phyloP scores from a whole-genome alignment of 2,329 filamentous ascomycete genomes.

The Trichoderma sp. region DNA sequence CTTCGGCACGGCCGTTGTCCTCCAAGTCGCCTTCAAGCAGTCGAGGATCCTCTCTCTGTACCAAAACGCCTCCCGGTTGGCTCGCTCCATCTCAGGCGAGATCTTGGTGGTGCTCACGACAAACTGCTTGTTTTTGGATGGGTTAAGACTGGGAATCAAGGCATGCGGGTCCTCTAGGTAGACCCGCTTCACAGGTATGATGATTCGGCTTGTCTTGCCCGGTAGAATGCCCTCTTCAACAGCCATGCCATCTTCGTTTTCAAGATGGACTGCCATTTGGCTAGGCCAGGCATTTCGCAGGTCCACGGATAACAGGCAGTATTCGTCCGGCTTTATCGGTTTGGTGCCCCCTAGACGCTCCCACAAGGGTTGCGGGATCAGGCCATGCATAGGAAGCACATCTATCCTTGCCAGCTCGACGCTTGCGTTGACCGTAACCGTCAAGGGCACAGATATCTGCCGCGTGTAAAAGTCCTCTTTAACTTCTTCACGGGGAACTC shows the following conservation, averaged over 20 bases:
- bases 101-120: constrained; percentile 80
- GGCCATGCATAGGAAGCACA: constrained; percentile 67
- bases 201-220: constrained; percentile 69
- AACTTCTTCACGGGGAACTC: constrained; percentile 64
- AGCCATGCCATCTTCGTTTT: constrained; percentile 48
- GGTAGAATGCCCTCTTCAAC: constrained; percentile 60
- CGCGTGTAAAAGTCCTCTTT: constrained; percentile 77
- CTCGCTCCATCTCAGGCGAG: constrained; percentile 74
- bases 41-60: constrained; percentile 80
- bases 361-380: constrained; percentile 64
- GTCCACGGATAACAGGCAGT: constrained; percentile 79
- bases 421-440: constrained; percentile 88
- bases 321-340: constrained; percentile 52
- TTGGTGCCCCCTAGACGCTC: constrained; percentile 38
- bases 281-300: constrained; percentile 88
- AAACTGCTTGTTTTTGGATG: constrained; percentile 83
- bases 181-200: constrained; percentile 72
- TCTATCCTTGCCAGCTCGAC: constrained; percentile 80
- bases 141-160: constrained; percentile 76
- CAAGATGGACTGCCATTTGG: constrained; percentile 66
- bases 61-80: constrained; percentile 84
- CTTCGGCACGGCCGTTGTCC: constrained; percentile 48
- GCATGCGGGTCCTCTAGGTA: constrained; percentile 75
- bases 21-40: constrained; percentile 70
- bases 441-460: constrained; percentile 75